Conservation (phyloP, 305 asterid species). For the Fraxinus floribunda region DNA sequence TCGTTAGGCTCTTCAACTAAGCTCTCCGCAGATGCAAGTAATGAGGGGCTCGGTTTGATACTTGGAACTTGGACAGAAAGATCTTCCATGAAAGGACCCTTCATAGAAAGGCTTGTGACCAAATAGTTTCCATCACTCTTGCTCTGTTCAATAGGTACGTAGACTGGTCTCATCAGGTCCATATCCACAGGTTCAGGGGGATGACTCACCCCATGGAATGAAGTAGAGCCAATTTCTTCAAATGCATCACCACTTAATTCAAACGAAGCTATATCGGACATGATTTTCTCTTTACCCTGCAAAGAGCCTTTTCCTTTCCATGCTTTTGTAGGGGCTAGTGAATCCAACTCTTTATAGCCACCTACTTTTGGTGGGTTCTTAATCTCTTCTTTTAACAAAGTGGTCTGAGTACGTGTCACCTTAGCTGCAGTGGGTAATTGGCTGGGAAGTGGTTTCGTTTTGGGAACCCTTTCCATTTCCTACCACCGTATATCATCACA, state of each 20-base stretch:
- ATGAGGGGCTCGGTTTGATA: slow-evolving; percentile 43
- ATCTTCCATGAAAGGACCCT: slow-evolving; percentile 66
- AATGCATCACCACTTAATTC: slow-evolving; percentile 55
- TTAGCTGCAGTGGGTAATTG: slow-evolving; percentile 43
- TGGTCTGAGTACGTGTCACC: slow-evolving; percentile 32
- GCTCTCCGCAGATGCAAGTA: slow-evolving; percentile 58
- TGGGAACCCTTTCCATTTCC: slow-evolving; percentile 66
- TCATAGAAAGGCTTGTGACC: slow-evolving; percentile 52
- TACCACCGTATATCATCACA: slow-evolving; percentile 58
- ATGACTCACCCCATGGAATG: slow-evolving; percentile 93
- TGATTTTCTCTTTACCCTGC: slow-evolving; percentile 56
- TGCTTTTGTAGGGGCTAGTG: slow-evolving; percentile 34
- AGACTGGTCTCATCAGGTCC: slow-evolving; percentile 78
- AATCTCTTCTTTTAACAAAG: slow-evolving; percentile 41
- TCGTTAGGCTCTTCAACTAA: slow-evolving; percentile 55
- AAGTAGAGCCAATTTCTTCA: slow-evolving; percentile 76
- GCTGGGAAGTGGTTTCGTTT: slow-evolving; percentile 51
- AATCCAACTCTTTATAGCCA: slow-evolving; percentile 40
- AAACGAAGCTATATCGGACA: slow-evolving; percentile 56
- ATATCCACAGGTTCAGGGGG: slow-evolving; percentile 87
- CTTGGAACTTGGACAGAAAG: slow-evolving; percentile 55
- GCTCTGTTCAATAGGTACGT: slow-evolving; percentile 62
- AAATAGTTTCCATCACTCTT: slow-evolving; percentile 49
- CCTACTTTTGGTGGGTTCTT: slow-evolving; percentile 29
- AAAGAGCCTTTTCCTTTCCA: slow-evolving; percentile 66